These are phyloP conservation scores for Naganishia onofrii DNA, from an alignment of 768 basidiomycete species.

Conservation along the genomic window DNA sequence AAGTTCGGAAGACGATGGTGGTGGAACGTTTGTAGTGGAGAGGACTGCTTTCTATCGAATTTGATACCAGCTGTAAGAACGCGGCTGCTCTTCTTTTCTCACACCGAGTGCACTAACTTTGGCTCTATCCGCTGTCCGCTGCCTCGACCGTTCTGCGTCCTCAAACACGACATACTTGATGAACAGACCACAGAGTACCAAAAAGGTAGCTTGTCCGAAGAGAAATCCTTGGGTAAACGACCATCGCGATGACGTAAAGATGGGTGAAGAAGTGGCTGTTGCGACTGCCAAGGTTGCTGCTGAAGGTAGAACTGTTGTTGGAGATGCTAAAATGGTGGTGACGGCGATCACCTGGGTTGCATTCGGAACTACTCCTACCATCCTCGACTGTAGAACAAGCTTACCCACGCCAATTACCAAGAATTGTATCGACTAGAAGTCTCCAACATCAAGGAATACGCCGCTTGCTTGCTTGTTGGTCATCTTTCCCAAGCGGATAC, in stretches of 20 bases:
- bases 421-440: no score
- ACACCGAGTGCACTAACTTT: slow-evolving; percentile 37
- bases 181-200: slow-evolving; percentile 70
- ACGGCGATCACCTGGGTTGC: not conserved
- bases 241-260: slow-evolving; percentile 33
- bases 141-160: slow-evolving; percentile 54
- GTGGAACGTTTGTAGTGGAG: slow-evolving; percentile 45
- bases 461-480: slow-evolving; percentile 8
- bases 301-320: slow-evolving; percentile 1
- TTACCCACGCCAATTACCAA: no score
- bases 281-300: not conserved
- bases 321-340: slow-evolving; percentile 10
- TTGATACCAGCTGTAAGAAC: not conserved
- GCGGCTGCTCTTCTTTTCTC: not conserved
- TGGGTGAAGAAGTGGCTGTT: slow-evolving; percentile 21
- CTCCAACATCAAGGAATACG: no score
- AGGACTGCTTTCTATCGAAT: slow-evolving; percentile 30
- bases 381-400: not conserved
- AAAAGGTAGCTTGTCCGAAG: slow-evolving; percentile 84
- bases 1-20: slow-evolving; percentile 44
- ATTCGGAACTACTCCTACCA: not conserved
- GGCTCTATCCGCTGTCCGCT: slow-evolving; percentile 37
- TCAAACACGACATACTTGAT: slow-evolving; percentile 96
- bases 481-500: not conserved
- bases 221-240: slow-evolving; percentile 95